Conservation (phyloP, 1,139 yeast genomes). For the Taphrina sp. region DNA sequence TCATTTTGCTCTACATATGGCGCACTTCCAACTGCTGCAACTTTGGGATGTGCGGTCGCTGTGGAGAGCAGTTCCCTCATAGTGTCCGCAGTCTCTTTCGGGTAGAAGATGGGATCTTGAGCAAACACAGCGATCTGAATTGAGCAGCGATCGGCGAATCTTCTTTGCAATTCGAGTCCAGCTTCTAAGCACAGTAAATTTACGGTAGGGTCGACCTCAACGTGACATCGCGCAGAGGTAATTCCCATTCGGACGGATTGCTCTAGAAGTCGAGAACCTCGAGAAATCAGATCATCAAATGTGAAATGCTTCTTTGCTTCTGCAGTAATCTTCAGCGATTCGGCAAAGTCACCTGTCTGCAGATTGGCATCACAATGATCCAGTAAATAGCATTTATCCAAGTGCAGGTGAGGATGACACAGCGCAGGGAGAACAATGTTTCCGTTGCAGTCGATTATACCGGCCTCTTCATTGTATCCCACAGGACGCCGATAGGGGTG, state of each 20-base stretch:
- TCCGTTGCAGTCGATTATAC: background rate
- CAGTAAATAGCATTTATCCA: conserved; percentile 12
- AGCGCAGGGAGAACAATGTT: conserved; percentile 1
- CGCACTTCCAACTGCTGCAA: background rate
- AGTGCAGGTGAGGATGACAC: conserved; percentile 7
- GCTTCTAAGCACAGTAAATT: background rate
- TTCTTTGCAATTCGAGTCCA: background rate
- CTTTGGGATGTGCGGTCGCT: background rate
- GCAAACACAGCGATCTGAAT: conserved; percentile 8
- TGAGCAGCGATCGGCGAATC: background rate
- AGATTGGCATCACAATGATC: background rate
- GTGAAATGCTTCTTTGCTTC: background rate
- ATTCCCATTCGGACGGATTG: background rate
- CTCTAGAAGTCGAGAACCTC: conserved; percentile 1
- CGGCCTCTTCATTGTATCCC: background rate
- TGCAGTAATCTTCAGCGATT: background rate
- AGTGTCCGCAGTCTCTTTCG: background rate
- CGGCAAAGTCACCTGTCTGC: background rate
- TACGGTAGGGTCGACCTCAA: background rate
- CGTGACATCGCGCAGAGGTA: background rate
- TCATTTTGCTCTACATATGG: conserved; percentile 3
- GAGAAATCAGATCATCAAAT: background rate
- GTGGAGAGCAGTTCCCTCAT: background rate
- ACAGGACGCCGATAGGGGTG: background rate
- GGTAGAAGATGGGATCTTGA: conserved; percentile 3